phyloP scores from a whole-genome alignment of 805 yeast genomes.

The Kuraishia hungarica region DNA sequence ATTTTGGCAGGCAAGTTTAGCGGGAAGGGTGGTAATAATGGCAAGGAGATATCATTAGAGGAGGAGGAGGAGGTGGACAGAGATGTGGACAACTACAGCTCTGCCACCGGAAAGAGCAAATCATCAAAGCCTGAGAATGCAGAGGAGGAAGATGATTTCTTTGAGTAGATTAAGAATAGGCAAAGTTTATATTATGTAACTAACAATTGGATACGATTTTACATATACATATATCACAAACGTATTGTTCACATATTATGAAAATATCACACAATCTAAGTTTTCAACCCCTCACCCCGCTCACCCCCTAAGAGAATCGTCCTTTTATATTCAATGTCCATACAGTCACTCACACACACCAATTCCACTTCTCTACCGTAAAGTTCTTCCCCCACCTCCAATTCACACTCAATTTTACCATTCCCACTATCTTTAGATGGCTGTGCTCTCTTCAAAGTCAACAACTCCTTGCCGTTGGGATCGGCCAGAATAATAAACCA shows the following conservation, averaged over 20 bases:
- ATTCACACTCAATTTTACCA: slow-evolving; percentile 32
- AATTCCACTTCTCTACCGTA: slow-evolving; percentile 37
- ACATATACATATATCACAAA: too few species aligned
- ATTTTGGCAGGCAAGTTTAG: slow-evolving; percentile 34
- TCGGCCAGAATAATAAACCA: slow-evolving; percentile 75
- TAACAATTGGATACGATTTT: too few species aligned
- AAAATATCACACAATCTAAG: too few species aligned
- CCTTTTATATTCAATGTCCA: slow-evolving; percentile 38
- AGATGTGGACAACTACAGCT: neutral
- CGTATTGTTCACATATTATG: too few species aligned
- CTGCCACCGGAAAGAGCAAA: neutral
- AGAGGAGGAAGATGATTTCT: slow-evolving; percentile 6
- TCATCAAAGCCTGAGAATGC: neutral
- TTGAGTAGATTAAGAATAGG: slow-evolving; percentile 7
- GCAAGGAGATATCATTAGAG: neutral
- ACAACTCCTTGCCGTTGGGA: slow-evolving; percentile 40
- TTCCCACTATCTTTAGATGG: slow-evolving; percentile 31
- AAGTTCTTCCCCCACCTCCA: slow-evolving; percentile 42
- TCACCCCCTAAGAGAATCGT: slow-evolving; percentile 1
- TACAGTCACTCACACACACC: slow-evolving; percentile 55
- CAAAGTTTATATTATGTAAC: too few species aligned
- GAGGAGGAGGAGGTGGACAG: neutral
- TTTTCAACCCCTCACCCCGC: too few species aligned
- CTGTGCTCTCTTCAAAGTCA: slow-evolving; percentile 67
- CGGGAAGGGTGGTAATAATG: slow-evolving; percentile 15